Evolutionary conservation across 805 yeast species (phyloP), one percentile per base, ranked within the genome.

Genomic region (Blastobotrys terrestris): DNA sequence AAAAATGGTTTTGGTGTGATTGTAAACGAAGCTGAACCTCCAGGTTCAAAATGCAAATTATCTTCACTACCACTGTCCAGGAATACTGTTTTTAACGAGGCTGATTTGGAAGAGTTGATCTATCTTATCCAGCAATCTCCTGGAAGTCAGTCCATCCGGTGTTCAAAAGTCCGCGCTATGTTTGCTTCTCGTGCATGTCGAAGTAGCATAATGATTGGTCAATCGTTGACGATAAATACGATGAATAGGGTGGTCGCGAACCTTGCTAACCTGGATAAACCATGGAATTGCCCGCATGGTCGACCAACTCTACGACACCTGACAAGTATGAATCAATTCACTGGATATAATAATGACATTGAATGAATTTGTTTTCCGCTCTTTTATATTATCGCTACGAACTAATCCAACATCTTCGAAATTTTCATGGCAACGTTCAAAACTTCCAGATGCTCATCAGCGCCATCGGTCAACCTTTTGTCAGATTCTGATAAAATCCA

Each of bases 261-360:
- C 62, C 71, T 94, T 50, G 80, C 92, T 11, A 71, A 67, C 0
- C 72, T 94, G 40, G 91, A 89, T 56, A 87, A 88, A 64, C 99
- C 99, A 0, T 94, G 99, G 99, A 77, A 77, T 52, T 78, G 83
- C 60, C 99, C 99, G 0, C 99, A 94, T 69, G 99, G 99, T 0
- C 73, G 99, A 57, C 99, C 99, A 0, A 94, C 99, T 1, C 82
- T 94, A 85, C 77, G 99, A 52, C 97, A 92, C 67, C 72, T 92
- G 54, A 80, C 84, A 55, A 89, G 87, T 1, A 53, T 72, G 4
- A 60, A 58, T 19, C 50, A 42, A n/a, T 41, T 49, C 41, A 16
- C 49, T 1, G 53, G 57, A 21, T 54, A n/a, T 39, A 49, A 3
- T 16, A 46, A 48, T n/a, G 35, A 26, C 53, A 56, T 41, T 44